Conservation (phyloP, 805 yeast species). For the Yarrowia alimentaria region DNA sequence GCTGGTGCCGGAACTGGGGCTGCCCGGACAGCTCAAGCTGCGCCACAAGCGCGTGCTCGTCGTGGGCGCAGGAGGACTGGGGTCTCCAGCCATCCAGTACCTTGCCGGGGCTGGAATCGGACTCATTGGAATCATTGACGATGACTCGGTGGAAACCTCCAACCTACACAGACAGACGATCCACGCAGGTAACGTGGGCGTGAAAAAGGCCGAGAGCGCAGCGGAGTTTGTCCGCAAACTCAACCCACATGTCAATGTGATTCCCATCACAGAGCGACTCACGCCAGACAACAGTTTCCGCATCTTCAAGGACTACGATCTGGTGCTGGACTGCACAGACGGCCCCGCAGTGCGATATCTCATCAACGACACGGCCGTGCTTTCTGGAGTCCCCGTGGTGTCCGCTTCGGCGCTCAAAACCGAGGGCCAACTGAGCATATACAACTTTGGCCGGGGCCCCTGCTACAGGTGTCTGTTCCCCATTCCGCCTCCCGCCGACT, state of each 20-base stretch:
- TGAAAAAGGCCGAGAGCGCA: constrained; percentile 79
- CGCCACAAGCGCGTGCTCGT: constrained; percentile 64
- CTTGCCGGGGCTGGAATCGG: constrained; percentile 89
- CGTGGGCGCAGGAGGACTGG: constrained; percentile 95
- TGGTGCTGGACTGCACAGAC: constrained; percentile 91
- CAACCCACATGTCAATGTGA: constrained; percentile 66
- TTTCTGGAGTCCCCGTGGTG: constrained; percentile 65
- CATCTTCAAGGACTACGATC: constrained; percentile 63
- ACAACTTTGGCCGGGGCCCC: constrained; percentile 75
- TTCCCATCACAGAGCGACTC: constrained; percentile 53
- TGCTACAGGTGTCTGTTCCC: constrained; percentile 96
- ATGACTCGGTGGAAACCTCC: constrained; percentile 78
- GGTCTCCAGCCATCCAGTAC: constrained; percentile 86
- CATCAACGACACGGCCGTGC: constrained; percentile 78
- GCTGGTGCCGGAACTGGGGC: constrained; percentile 80
- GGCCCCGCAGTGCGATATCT: constrained; percentile 84
- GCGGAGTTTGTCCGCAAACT: constrained; percentile 48
- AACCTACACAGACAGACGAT: constrained; percentile 88
- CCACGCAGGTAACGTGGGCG: constrained; percentile 70
- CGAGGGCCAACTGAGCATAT: constrained; percentile 83
- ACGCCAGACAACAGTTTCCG: constrained; percentile 58
- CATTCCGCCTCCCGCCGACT: constrained; percentile 78
- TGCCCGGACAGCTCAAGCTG: constrained; percentile 55
- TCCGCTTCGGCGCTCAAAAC: constrained; percentile 90
- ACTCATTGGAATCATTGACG: constrained; percentile 77